Evolutionary conservation across 1,284 basidiomycete species (phyloP), one percentile per base, ranked within the genome.

Genomic region (Xerocomus amazonicus): DNA sequence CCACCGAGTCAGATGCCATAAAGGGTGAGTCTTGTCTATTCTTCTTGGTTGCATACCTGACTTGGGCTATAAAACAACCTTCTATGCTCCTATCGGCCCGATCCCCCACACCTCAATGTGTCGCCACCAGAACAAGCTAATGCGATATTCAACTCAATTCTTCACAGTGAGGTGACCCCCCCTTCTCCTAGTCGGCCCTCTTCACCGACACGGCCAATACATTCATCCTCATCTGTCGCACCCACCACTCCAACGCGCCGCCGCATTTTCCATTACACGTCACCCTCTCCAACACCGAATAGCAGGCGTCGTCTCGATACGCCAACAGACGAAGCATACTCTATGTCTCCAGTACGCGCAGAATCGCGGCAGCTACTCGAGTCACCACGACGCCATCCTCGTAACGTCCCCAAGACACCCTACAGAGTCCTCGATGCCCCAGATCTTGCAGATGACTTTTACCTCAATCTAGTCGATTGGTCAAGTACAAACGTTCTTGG

Each of bases 381-480:
- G 54, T 89, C 85, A 47, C 93, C 95, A 0, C 79, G 90, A 29
- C 84, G 91, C 49, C 78, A 87, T 46, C 78, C 92, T 3, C 81
- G 96, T 31, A 85, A 79, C 53, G 86, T 98, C 1, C 91, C 89
- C 71, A 95, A 96, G 67, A 97, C 96, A 0, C 97, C 97, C 0
- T 99, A 96, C 75, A 88, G 97, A 57, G 96, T 99, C 0, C 80
- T 99, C 19, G 96, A 99, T 65, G 97, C 97, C 1, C 97, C 96
- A 0, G 95, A 98, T 55, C 82, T 99, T 6, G 90, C 90, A 56
- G 96, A 99, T 68, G 97, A 99, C 67, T 99, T 97, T 70, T 99
- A 99, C 63, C 85, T 99, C 55, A 99, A 99, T 62, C 79, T 99
- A 14, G 94, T 99, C 14, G 96, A 98, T 56, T 99, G 97, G 96